phyloP scores from a whole-genome alignment of 2,329 filamentous ascomycete genomes.

The Penicillium vulpinum region DNA sequence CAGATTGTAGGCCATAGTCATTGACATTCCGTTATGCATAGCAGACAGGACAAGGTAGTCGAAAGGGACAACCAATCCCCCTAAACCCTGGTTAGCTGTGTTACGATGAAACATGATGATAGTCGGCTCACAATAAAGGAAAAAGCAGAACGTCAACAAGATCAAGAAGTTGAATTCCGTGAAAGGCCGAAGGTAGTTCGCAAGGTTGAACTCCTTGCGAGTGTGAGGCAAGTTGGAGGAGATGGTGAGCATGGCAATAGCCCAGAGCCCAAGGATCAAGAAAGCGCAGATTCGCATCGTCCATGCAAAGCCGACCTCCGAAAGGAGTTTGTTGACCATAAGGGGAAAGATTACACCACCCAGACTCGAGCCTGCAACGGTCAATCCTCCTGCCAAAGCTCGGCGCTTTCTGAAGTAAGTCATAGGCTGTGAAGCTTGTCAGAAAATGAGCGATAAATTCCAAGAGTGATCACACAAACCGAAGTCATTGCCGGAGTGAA shows the following conservation, averaged over 20 bases:
- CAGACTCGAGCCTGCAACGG: constrained; percentile 50
- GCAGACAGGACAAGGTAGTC: background rate
- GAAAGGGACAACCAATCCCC: background rate
- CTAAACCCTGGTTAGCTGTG: background rate
- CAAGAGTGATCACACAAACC: background rate
- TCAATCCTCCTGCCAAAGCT: constrained; percentile 52
- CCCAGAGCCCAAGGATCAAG: constrained; percentile 57
- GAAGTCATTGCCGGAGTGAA: background rate
- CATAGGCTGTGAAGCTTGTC: background rate
- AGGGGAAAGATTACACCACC: constrained; percentile 61
- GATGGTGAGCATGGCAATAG: constrained; percentile 53
- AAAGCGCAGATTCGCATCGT: constrained; percentile 55
- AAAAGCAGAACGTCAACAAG: background rate
- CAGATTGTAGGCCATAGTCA: constrained; percentile 20
- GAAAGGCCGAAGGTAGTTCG: constrained; percentile 3
- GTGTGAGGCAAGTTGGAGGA: constrained; percentile 37
- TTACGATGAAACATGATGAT: background rate
- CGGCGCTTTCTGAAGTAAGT: constrained; percentile 53
- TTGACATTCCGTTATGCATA: constrained; percentile 24
- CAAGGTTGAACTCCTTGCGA: constrained; percentile 1
- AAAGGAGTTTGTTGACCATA: constrained; percentile 55
- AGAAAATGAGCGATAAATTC: background rate
- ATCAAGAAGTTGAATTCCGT: constrained; percentile 2
- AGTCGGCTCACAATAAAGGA: constrained; percentile 18
- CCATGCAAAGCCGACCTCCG: constrained; percentile 53